Base-by-base conservation (phyloP, 106 monocot genomes). In the Hemerocallis citrina region DNA sequence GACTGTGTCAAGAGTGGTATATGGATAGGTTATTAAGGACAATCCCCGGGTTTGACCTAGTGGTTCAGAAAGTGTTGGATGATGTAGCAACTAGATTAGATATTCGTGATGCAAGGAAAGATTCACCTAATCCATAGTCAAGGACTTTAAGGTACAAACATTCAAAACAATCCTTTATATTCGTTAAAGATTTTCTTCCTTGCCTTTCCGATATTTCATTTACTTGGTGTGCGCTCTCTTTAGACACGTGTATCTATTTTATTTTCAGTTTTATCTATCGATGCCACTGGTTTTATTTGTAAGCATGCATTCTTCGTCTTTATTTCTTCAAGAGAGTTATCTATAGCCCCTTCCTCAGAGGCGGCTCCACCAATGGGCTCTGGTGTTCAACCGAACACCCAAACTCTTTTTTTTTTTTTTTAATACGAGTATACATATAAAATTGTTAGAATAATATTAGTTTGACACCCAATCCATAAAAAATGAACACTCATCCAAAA, bases 1-100 rank as follows among this genome's bases (percentile, higher is more conserved):
- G 85, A 45, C 68, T 89, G 70, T 85, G 75, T 68, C 59, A 59
- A 75, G 78, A 75, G 79, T 85, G 12, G n/a, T n/a, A n/a, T n/a
- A 74, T 64, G 52, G 66, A 55, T 44, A 90, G 79, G 75, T 65
- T 90, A 32, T 43, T 65, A 12, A 49, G 65, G 28, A 68, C 69
- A 3, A 79, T 90, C 28, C 89, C 89, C 17, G 89, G 89, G 17
- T 85, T 82, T 20, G 57, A 63, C 62, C 33, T 27, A 42, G 74
- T 85, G 44, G 77, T 82, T 78, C 65, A 82, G 56, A 90, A 79
- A 73, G 78, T 90, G 42, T 62, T 28, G 0, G 72, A 50, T 2
- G 67, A 83, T 32, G 11, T 54, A 39, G 61, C 34, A 6, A 74
- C 70, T 20, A 74, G 72, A 21, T 63, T 30, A 34, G 62, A 25